Base-by-base conservation (phyloP, 2,329 filamentous ascomycete species). In the Arthrinium phaeospermum region DNA sequence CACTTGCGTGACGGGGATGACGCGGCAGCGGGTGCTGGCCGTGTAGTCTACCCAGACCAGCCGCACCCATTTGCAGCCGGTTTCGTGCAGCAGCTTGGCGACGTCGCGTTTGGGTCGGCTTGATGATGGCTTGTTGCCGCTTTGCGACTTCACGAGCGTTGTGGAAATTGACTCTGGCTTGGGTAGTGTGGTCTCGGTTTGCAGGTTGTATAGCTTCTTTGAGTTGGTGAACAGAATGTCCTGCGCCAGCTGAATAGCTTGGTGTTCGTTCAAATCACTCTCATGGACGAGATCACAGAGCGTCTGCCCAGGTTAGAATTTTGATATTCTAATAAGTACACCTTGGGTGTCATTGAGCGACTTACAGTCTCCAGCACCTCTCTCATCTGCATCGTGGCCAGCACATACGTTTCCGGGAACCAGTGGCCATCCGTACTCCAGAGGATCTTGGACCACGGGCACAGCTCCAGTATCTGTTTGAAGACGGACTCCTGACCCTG, bases 371-470 rank as follows among this genome's bases (percentile, higher is more conserved):
- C 88, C 47, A 96, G 82, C 2, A 89, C 92, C 75, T 94, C 89
- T 69, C 93, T 87, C 72, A 94, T 91, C 80, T 96, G 94, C 57
- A 87, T 84, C 51, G 92, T 90, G 0, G 93, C 92, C 5, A 96
- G 85, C 77, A 92, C 88, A 77, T 91, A 96, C 0, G 92, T 94
- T 81, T 96, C 94, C 0, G 93, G 92, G 73, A 94, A 93, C 81
- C 89, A 93, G 79, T 95, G 93, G 0, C 93, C 94, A 78, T 95
- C 93, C 0, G 93, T 95, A 74, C 92, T 94, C 90, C 93, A 96
- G 0, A 96, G 82, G 0, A 96, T 86, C 82, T 96, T 96, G 70
- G 89, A 91, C 71, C 89, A 90, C 0, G 94, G 94, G 30, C 91
- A 92, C 4, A 96, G 81, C 80, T 97, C 94, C 12, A 97, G 82